phyloP scores from a whole-genome alignment of 768 basidiomycete genomes.

The Chiua virens region DNA sequence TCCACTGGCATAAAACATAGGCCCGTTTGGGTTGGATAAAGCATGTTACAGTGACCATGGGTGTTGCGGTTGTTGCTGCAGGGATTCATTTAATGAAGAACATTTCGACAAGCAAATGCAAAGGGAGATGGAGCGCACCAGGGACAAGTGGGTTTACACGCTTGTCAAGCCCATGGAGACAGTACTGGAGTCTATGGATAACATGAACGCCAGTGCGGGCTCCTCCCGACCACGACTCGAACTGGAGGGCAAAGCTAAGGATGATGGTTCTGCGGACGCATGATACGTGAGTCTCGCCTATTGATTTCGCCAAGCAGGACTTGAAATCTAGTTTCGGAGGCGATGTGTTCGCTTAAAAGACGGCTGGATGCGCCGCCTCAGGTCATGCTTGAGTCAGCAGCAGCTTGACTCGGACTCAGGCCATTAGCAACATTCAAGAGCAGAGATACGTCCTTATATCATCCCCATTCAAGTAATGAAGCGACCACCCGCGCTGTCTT shows the following conservation, averaged over 20 bases:
- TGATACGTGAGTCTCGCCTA: no score
- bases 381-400: no score
- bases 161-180: conserved; percentile 7
- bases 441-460: no score
- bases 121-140: conserved; percentile 21
- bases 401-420: no score
- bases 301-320: no score
- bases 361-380: no score
- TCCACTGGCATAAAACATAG: background rate
- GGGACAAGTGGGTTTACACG: conserved; percentile 8
- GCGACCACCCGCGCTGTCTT: no score
- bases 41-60: conserved; percentile 14
- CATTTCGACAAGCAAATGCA: conserved; percentile 17
- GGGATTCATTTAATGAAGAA: conserved; percentile 18
- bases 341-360: no score
- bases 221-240: background rate
- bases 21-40: conserved; percentile 5
- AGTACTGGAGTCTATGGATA: conserved; percentile 6
- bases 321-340: no score
- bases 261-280: background rate
- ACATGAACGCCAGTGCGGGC: background rate
- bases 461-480: no score
- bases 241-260: background rate
- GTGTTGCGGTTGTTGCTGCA: conserved; percentile 19
- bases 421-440: no score